Conservation (phyloP, 2,329 filamentous ascomycete species). For the Parascedosporium putredinis region DNA sequence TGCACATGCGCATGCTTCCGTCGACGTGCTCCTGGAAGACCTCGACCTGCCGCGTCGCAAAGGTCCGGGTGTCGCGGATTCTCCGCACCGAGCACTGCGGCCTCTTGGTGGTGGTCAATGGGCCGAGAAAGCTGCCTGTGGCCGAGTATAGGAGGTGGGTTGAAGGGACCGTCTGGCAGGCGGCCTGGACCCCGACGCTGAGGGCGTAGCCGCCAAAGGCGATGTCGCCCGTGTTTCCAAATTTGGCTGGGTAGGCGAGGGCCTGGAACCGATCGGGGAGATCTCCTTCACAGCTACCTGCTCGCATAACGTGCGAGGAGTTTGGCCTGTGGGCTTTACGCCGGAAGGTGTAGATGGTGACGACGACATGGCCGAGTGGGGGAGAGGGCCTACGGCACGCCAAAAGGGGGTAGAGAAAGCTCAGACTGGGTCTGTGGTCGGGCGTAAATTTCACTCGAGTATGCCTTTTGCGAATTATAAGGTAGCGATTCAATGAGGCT, state of each 20-base stretch:
- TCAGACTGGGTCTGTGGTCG: too few relatives aligned
- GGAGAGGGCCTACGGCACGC: too few relatives aligned
- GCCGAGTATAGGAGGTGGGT: slow-evolving; percentile 33
- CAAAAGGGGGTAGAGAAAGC: too few relatives aligned
- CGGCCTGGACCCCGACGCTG: slow-evolving; percentile 29
- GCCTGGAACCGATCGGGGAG: background rate
- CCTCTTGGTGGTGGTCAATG: slow-evolving; percentile 28
- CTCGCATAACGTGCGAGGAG: background rate
- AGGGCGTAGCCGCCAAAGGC: slow-evolving; percentile 36
- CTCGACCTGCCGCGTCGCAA: slow-evolving; percentile 34
- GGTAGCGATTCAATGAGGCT: too few relatives aligned
- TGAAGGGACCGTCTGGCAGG: slow-evolving; percentile 24
- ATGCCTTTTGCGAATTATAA: too few relatives aligned
- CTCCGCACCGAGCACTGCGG: slow-evolving; percentile 24
- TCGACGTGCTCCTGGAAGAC: slow-evolving; percentile 29
- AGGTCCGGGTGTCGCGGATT: slow-evolving; percentile 33
- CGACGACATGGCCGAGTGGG: too few relatives aligned
- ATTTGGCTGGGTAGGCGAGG: background rate
- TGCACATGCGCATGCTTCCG: slow-evolving; percentile 25
- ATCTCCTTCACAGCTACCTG: background rate
- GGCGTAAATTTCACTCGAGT: too few relatives aligned
- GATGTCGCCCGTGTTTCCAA: slow-evolving; percentile 11
- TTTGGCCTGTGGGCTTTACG: background rate
- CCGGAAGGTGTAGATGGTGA: too few relatives aligned
- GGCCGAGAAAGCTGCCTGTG: slow-evolving; percentile 35